Evolutionary conservation across 352 stramenopile species (phyloP).

Genomic region (Pythium brassicae): DNA sequence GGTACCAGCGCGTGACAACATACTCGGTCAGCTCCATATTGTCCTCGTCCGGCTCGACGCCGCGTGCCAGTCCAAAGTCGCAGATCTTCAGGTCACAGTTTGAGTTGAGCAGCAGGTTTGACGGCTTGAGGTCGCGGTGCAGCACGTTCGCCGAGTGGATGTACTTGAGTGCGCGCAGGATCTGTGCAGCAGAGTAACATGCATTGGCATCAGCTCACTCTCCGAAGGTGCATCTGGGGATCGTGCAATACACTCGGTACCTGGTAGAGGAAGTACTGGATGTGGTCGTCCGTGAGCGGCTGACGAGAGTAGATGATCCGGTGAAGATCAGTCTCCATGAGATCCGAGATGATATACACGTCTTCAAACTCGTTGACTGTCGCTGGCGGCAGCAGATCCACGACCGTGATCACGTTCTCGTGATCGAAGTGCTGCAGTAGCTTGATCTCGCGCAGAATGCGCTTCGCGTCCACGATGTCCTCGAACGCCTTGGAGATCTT

Average conservation of each 20-base stretch:
- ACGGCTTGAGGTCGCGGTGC: constrained; percentile 97
- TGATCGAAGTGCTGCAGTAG: constrained; percentile 92
- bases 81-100: constrained; percentile 81
- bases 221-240: no score
- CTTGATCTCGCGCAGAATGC: constrained; percentile 97
- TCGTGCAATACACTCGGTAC: constrained; percentile 2
- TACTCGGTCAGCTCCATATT: constrained; percentile 89
- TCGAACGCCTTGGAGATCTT: constrained; percentile 92
- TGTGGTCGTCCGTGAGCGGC: constrained; percentile 89
- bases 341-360: constrained; percentile 97
- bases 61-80: constrained; percentile 83
- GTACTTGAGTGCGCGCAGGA: constrained; percentile 93
- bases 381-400: constrained; percentile 92
- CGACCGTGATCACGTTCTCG: constrained; percentile 95
- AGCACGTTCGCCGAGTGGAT: constrained; percentile 94
- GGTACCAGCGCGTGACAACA: constrained; percentile 91
- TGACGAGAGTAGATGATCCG: constrained; percentile 97
- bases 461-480: constrained; percentile 98
- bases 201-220: not conserved
- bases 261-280: constrained; percentile 94
- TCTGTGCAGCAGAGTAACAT: constrained; percentile 64
- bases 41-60: constrained; percentile 76
- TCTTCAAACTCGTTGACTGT: constrained; percentile 95
- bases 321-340: constrained; percentile 98
- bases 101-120: constrained; percentile 95